phyloP scores from a whole-genome alignment of 2,329 filamentous ascomycete genomes.

The Chrysoporthe puriensis region DNA sequence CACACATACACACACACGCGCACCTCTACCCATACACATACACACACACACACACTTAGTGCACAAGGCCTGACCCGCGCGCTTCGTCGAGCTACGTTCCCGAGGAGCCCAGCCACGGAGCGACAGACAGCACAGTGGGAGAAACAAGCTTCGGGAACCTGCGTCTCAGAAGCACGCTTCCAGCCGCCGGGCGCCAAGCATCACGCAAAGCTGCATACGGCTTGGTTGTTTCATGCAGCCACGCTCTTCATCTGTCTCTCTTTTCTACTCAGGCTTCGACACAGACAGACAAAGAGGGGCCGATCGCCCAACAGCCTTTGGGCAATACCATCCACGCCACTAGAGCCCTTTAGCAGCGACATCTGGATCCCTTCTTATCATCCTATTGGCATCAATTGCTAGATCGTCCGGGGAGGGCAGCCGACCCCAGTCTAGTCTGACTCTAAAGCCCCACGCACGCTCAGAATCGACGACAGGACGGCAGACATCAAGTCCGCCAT shows the following conservation, averaged over 20 bases:
- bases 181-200: background rate
- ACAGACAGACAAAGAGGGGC: constrained; percentile 13
- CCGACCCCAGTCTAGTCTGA: constrained; percentile 16
- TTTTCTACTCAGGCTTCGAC: constrained; percentile 11
- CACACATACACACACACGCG: too few species aligned
- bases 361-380: constrained; percentile 2
- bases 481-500: background rate
- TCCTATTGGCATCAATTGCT: constrained; percentile 6
- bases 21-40: too few species aligned
- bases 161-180: background rate
- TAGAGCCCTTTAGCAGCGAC: background rate
- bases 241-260: constrained; percentile 19
- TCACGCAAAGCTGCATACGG: constrained; percentile 21
- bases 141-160: background rate
- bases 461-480: background rate
- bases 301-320: constrained; percentile 12
- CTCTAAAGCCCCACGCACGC: constrained; percentile 1
- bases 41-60: background rate
- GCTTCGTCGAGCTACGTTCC: background rate
- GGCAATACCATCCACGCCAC: background rate
- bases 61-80: background rate
- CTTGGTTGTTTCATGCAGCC: constrained; percentile 27
- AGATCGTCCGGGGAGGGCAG: constrained; percentile 7
- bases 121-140: background rate
- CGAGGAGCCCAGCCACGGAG: background rate